Evolutionary conservation across 2,329 filamentous ascomycete genomes (phyloP), one percentile per base, ranked within the genome.

Genomic region (Ophiostoma pallidulum): DNA sequence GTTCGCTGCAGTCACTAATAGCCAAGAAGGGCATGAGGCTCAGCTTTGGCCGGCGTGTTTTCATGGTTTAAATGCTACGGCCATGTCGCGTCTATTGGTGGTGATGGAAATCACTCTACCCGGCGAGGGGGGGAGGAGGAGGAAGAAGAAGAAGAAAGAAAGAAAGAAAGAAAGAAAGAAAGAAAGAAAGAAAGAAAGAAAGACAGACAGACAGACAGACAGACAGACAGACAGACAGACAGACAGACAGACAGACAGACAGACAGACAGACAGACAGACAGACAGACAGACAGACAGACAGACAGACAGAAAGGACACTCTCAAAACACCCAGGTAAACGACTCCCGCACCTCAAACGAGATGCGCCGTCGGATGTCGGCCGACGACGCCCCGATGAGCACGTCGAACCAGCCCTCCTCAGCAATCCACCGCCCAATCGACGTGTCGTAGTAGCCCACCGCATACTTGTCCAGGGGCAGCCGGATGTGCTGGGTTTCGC

Each of bases 271-370:
- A 39, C 37, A 33, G n/a, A 13, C 40, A 45, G 22, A 13, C 22
- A 18, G 18, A 18, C 14, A 28, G 8, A 39, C 37, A 33, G n/a
- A 13, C 40, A 45, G 22, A 13, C 22, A 18, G 18, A 18, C 14
- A 16, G 2, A 19, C 24, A 24, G 6, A 31, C 31, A 19, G 3
- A 33, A 14, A 29, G 31, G n/a, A 5, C 6, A 14, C 26, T 4
- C 9, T 22, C 61, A 82, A 54, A 80, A 82, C 8, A 78, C 67
- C 80, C 80, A 84, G 20, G 73, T 80, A 58, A 84, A 84, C 5
- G 77, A 76, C 57, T 83, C 73, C 58, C 74, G 67, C 35, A 84
- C 78, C 45, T 77, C 71, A 52, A 84, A 83, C 13, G 64, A 49
- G 19, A 58, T 59, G 14, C 53, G 54, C 54, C 57, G 57, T 79